A percentile compares a stretch with the other conserved stretches of the same genome.
Conservation (phyloP, 371 early-diverging fungal genomes). For the Cokeromyces recurvatus region DNA sequence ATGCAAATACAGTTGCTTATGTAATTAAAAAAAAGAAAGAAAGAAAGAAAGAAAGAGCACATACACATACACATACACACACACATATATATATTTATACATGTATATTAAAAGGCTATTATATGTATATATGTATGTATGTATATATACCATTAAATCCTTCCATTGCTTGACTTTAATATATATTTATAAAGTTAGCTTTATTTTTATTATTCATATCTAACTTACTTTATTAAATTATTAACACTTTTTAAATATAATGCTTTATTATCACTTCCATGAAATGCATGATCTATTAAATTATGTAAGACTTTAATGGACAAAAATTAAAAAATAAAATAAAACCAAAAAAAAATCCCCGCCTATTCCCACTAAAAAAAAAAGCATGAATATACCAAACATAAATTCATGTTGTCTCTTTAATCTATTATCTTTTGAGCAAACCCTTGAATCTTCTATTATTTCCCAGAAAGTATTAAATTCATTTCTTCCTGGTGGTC, state of each 20-base stretch:
- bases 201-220: neutral
- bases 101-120: too few relatives aligned
- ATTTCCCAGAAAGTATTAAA: conserved; percentile 13
- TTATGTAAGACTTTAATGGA: too few relatives aligned
- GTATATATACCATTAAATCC: conserved; percentile 17
- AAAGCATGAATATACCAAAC: conserved; percentile 12
- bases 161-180: conserved; percentile 18
- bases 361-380: too few relatives aligned
- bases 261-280: conserved; percentile 21
- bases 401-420: conserved; percentile 14
- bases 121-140: neutral
- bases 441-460: conserved; percentile 7
- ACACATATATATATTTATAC: too few relatives aligned
- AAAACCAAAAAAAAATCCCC: too few relatives aligned
- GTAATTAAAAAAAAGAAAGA: too few relatives aligned
- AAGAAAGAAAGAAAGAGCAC: too few relatives aligned
- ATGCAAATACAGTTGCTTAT: conserved; percentile 69
- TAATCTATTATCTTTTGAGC: too few relatives aligned
- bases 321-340: too few relatives aligned
- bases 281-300: conserved; percentile 23
- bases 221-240: conserved; percentile 30
- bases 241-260: conserved; percentile 30
- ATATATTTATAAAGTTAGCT: neutral
- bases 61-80: too few relatives aligned
- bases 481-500: conserved; percentile 18